These are phyloP conservation scores for Gremmenia infestans DNA, from an alignment of 2,329 filamentous ascomycete genomes.

Conservation along the genomic window DNA sequence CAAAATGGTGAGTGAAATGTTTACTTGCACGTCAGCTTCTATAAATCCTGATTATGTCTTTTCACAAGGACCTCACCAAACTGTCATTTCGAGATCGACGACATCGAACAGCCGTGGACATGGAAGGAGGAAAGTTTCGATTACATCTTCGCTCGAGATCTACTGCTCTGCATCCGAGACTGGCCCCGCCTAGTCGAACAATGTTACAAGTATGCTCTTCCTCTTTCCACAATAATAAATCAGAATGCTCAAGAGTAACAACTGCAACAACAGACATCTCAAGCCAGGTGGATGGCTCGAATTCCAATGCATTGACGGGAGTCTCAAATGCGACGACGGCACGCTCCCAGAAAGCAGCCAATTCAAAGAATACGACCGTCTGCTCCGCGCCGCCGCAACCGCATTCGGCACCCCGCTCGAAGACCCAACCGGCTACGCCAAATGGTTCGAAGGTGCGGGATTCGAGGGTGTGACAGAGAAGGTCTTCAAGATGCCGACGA, in stretches of 20 bases:
- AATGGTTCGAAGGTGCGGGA: conserved; percentile 42
- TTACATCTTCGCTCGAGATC: conserved; percentile 15
- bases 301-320: conserved; percentile 4
- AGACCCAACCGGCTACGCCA: conserved; percentile 1
- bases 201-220: conserved; percentile 2
- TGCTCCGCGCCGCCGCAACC: neutral
- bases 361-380: conserved; percentile 2
- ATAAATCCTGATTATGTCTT: conserved; percentile 8
- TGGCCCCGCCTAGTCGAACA: conserved; percentile 5
- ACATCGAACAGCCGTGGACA: conserved; percentile 34
- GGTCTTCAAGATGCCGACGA: conserved; percentile 44
- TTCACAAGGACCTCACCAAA: conserved; percentile 50
- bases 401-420: conserved; percentile 6
- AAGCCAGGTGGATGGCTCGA: conserved; percentile 10
- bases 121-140: conserved; percentile 22
- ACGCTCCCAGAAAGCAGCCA: conserved; percentile 1
- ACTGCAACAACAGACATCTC: conserved; percentile 5
- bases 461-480: conserved; percentile 46
- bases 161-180: conserved; percentile 3
- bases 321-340: conserved; percentile 6
- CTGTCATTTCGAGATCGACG: conserved; percentile 58
- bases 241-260: neutral
- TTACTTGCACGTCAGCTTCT: too few species aligned
- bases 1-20: too few species aligned
- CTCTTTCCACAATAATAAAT: neutral